These are phyloP conservation scores for Jackrogersella minutella DNA, from an alignment of 495 filamentous ascomycete species.

Conservation along the genomic window DNA sequence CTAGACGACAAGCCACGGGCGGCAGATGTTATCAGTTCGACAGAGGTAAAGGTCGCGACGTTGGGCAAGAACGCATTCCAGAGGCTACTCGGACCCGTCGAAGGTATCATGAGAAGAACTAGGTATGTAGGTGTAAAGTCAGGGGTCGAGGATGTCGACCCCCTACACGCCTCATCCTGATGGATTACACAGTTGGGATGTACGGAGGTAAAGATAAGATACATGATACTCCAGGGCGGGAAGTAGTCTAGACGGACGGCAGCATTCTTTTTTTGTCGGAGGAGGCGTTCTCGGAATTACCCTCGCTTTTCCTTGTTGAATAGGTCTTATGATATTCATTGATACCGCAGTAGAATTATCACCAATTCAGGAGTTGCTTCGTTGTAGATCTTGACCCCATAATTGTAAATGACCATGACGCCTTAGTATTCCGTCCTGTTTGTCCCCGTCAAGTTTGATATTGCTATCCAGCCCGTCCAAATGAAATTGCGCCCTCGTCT, in stretches of 20 bases:
- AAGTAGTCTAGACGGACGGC: conserved; percentile 33
- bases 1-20: conserved; percentile 92
- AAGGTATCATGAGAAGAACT: conserved; percentile 89
- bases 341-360: conserved; percentile 37
- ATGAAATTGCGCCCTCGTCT: too few relatives aligned
- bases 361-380: conserved; percentile 17
- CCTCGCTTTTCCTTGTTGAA: conserved; percentile 34
- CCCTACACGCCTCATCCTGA: conserved; percentile 49
- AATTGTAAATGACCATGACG: too few relatives aligned
- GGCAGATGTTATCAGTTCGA: conserved; percentile 83
- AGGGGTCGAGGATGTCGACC: conserved; percentile 62
- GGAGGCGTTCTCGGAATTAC: conserved; percentile 45
- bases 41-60: conserved; percentile 91
- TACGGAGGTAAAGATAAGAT: conserved; percentile 23
- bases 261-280: conserved; percentile 31
- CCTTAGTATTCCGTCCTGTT: not conserved
- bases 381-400: not conserved
- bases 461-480: not conserved
- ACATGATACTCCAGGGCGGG: conserved; percentile 19
- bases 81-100: conserved; percentile 88
- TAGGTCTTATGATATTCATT: conserved; percentile 36
- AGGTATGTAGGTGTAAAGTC: conserved; percentile 61
- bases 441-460: not conserved
- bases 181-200: not conserved
- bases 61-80: conserved; percentile 95